Evolutionary conservation across 1,284 basidiomycete species (phyloP), one percentile per base, ranked within the genome.

Genomic region (Cryptococcus neoformans): DNA sequence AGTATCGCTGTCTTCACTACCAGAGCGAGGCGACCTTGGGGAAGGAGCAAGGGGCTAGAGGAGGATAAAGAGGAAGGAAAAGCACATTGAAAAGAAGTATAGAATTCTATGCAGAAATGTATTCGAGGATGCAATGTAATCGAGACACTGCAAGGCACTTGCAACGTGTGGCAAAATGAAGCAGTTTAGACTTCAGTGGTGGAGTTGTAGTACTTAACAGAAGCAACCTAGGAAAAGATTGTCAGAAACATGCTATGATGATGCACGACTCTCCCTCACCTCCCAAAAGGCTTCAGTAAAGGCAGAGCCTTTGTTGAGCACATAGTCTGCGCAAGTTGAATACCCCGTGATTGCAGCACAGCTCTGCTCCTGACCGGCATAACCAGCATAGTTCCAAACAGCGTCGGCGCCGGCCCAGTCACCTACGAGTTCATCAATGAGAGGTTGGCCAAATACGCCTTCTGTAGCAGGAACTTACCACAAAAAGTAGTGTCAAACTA

Each of bases 291-390:
- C 91, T 64, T 93, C 81, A 8, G 69, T 68, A 73, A 94, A 87
- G 4, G 87, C 80, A 46, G 80, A 79, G 39, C 92, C 91, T 21
- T 21, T 21, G 21, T 21, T 21, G 21, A 81, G 81, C 17, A 94
- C 85, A 71, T 86, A 95, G 42, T 44, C 42, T 14, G 42, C 42
- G 21, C 42, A 44, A 12, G 42, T 44, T 21, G 21, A 21, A 21
- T 85, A 86, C 48, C 90, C 90, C 14, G 92, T 94, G 63, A 82
- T 80, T 64, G 84, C 79, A n/a, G 88, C 88, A 69, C 92, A 95
- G 68, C 87, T 89, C 71, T 86, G 81, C 5, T 83, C 83, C 77
- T 92, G 89, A 51, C 91, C 90, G 6, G 88, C 87, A 58, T 85
- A 81, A 44, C 87, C 87, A 47, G 85, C 78, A 34, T 75, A 61